These are phyloP conservation scores for Schoenoplectus triqueter DNA, from an alignment of 202 grass and related monocot species.

Conservation along the genomic window DNA sequence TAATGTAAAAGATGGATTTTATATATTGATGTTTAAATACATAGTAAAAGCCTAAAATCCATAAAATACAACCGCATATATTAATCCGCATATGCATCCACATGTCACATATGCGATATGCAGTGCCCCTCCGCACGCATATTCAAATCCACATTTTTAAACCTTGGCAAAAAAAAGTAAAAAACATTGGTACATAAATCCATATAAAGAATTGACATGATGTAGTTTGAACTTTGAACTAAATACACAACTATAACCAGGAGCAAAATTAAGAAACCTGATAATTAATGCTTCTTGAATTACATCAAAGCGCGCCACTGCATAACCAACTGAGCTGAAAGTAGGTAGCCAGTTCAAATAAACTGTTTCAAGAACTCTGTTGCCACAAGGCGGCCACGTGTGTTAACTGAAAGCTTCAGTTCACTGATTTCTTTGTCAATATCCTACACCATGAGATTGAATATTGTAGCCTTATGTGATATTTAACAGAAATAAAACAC, in stretches of 20 bases:
- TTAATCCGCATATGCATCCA: too few species aligned
- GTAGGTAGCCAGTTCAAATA: constrained; percentile 50
- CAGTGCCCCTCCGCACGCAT: too few species aligned
- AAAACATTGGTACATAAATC: neutral
- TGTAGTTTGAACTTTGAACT: neutral
- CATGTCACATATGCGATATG: too few species aligned
- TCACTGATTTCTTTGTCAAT: constrained; percentile 99
- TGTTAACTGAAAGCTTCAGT: constrained; percentile 88
- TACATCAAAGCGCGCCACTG: neutral
- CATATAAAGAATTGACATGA: constrained; percentile 5
- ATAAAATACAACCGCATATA: too few species aligned
- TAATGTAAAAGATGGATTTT: too few species aligned
- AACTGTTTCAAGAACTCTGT: constrained; percentile 97
- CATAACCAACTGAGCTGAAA: constrained; percentile 2
- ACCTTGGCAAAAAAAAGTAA: too few species aligned
- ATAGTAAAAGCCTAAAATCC: too few species aligned
- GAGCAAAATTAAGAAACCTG: neutral
- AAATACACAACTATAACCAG: neutral
- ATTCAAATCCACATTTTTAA: too few species aligned
- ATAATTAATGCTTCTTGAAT: neutral
- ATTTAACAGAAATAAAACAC: neutral
- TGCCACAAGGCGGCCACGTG: constrained; percentile 80
- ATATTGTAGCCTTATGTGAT: neutral
- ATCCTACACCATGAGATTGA: constrained; percentile 51
- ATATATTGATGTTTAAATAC: too few species aligned